These are phyloP conservation scores for Aspergillus persii DNA, from an alignment of 2,329 filamentous ascomycete species.

Conservation along the genomic window DNA sequence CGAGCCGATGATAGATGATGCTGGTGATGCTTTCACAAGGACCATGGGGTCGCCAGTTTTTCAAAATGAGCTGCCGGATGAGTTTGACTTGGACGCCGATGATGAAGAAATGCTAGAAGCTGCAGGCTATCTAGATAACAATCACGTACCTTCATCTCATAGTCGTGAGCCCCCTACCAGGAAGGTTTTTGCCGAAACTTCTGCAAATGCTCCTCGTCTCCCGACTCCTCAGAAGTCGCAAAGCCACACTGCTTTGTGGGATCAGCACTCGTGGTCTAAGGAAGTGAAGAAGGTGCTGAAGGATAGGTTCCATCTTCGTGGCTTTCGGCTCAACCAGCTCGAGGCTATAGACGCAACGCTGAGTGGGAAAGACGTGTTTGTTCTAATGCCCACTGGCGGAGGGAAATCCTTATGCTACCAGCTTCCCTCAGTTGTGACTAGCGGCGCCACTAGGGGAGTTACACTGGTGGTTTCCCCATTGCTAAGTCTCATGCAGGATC, in stretches of 20 bases:
- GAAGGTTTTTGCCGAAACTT: slow-evolving; percentile 42
- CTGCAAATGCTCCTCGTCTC: slow-evolving; percentile 35
- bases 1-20: slow-evolving; percentile 21
- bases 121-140: slow-evolving; percentile 37
- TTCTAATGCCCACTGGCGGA: slow-evolving; percentile 96
- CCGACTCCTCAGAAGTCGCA: slow-evolving; percentile 33
- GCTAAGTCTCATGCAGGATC: slow-evolving; percentile 95
- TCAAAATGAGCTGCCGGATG: slow-evolving; percentile 28
- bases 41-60: slow-evolving; percentile 42
- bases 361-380: slow-evolving; percentile 82
- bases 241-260: slow-evolving; percentile 45
- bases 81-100: slow-evolving; percentile 44
- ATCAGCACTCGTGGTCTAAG: slow-evolving; percentile 73
- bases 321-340: slow-evolving; percentile 87
- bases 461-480: slow-evolving; percentile 94
- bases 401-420: slow-evolving; percentile 98
- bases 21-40: slow-evolving; percentile 33
- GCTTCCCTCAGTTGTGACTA: slow-evolving; percentile 78
- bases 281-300: slow-evolving; percentile 80
- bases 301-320: slow-evolving; percentile 77
- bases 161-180: slow-evolving; percentile 24
- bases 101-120: slow-evolving; percentile 48
- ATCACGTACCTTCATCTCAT: slow-evolving; percentile 14
- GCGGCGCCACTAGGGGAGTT: slow-evolving; percentile 76
- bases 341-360: slow-evolving; percentile 95